phyloP scores from a whole-genome alignment of 1,284 basidiomycete species.

The Chalciporus sp. region DNA sequence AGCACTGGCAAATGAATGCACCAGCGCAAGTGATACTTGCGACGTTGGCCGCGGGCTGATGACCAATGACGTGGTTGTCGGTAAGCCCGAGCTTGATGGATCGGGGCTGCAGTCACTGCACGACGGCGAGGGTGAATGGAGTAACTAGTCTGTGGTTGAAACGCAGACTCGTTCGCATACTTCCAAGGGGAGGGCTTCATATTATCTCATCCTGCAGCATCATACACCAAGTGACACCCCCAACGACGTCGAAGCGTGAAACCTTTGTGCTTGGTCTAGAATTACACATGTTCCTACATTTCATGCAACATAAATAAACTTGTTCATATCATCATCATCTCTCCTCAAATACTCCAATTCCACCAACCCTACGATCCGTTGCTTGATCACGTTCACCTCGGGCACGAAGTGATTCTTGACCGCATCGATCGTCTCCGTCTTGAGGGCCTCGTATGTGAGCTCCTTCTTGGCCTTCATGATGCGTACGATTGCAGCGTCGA shows the following conservation, averaged over 20 bases:
- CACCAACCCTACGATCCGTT: conserved; percentile 78
- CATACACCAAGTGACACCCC: too few relatives aligned
- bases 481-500: conserved; percentile 94
- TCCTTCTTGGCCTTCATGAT: conserved; percentile 93
- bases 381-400: conserved; percentile 79
- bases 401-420: conserved; percentile 82
- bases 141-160: neutral
- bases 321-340: conserved; percentile 68
- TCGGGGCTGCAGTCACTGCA: neutral
- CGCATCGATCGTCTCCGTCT: conserved; percentile 76
- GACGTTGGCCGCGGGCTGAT: neutral
- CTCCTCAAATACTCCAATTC: conserved; percentile 86
- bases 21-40: neutral
- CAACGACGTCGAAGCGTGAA: neutral
- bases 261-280: neutral
- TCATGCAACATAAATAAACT: conserved; percentile 76
- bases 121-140: neutral
- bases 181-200: neutral
- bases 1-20: neutral
- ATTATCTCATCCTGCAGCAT: neutral
- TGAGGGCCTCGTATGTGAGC: conserved; percentile 75
- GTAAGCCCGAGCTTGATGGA: too few relatives aligned
- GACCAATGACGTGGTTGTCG: neutral
- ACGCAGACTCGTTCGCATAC: neutral
- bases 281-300: neutral